Evolutionary conservation across 306 rosid genomes (phyloP).

Genomic region (Lagenaria siceraria): DNA sequence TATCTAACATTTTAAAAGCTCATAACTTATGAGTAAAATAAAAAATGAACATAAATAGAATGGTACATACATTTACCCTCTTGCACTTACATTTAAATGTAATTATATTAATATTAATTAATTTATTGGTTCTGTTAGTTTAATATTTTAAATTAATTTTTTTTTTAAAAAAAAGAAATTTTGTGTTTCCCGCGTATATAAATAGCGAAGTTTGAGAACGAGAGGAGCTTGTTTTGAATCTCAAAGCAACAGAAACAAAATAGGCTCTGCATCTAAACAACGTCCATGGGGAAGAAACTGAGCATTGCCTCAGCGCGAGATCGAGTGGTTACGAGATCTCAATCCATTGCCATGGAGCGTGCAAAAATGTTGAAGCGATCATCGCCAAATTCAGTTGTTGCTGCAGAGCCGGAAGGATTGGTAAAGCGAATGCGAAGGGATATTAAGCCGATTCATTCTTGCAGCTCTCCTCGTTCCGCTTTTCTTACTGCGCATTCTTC

Average conservation of each 20-base stretch:
- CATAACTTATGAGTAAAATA: too few species aligned
- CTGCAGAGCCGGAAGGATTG: conserved; percentile 17
- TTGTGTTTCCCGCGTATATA: conserved; percentile 9
- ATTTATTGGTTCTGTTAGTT: neutral
- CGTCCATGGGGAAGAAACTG: conserved; percentile 12
- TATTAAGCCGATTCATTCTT: conserved; percentile 50
- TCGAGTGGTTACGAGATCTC: conserved; percentile 10
- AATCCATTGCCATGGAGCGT: neutral
- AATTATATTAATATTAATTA: neutral
- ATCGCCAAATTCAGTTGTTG: conserved; percentile 15
- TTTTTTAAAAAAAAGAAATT: neutral
- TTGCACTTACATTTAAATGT: neutral
- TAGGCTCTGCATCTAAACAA: neutral
- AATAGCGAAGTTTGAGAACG: neutral
- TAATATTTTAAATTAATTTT: neutral
- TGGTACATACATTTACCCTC: too few species aligned
- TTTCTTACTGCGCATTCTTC: conserved; percentile 47
- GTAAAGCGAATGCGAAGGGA: conserved; percentile 46
- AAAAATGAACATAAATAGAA: too few species aligned
- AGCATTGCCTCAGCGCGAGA: conserved; percentile 15
- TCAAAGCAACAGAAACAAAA: neutral
- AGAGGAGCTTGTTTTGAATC: neutral
- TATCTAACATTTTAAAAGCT: too few species aligned
- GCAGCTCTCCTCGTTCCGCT: conserved; percentile 60
- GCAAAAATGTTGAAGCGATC: conserved; percentile 36